phyloP scores from a whole-genome alignment of 225 moss, liverwort and hornwort genomes.

The Bryoerythrophyllum caledonicum region DNA sequence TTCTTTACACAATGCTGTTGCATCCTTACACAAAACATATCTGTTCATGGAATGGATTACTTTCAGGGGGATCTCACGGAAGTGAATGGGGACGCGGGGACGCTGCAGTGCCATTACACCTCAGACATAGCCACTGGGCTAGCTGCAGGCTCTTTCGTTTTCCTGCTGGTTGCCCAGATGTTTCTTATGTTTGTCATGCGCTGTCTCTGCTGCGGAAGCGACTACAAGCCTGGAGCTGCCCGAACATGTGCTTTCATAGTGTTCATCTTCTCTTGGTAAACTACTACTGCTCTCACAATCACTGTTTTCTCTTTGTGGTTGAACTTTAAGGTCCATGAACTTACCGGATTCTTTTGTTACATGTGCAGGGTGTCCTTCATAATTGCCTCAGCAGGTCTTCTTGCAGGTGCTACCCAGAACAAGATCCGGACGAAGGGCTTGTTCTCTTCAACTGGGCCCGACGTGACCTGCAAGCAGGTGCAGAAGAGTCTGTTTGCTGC shows the following conservation, averaged over 20 bases:
- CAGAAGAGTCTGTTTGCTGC: constrained; percentile 52
- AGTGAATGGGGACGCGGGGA: constrained; percentile 8
- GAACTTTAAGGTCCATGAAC: background rate
- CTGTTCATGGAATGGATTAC: background rate
- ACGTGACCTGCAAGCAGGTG: constrained; percentile 53
- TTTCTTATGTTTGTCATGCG: constrained; percentile 50
- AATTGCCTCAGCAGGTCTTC: constrained; percentile 39
- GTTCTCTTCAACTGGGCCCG: constrained; percentile 25
- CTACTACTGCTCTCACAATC: background rate
- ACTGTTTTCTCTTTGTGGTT: background rate
- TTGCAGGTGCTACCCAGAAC: constrained; percentile 52
- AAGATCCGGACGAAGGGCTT: constrained; percentile 45
- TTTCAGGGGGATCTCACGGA: constrained; percentile 32
- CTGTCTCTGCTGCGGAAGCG: constrained; percentile 54
- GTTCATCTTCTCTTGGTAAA: constrained; percentile 54
- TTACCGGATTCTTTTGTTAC: too few species aligned
- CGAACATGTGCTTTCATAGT: constrained; percentile 35
- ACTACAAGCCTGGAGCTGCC: constrained; percentile 48
- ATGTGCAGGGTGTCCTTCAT: constrained; percentile 51
- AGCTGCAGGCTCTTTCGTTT: constrained; percentile 48
- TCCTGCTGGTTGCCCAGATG: constrained; percentile 45
- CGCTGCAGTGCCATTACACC: constrained; percentile 41
- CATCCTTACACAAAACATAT: background rate
- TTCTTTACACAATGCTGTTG: background rate
- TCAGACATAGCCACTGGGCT: constrained; percentile 51